These are phyloP conservation scores for Butyriboletus loyo DNA, from an alignment of 768 basidiomycete genomes.

Conservation along the genomic window DNA sequence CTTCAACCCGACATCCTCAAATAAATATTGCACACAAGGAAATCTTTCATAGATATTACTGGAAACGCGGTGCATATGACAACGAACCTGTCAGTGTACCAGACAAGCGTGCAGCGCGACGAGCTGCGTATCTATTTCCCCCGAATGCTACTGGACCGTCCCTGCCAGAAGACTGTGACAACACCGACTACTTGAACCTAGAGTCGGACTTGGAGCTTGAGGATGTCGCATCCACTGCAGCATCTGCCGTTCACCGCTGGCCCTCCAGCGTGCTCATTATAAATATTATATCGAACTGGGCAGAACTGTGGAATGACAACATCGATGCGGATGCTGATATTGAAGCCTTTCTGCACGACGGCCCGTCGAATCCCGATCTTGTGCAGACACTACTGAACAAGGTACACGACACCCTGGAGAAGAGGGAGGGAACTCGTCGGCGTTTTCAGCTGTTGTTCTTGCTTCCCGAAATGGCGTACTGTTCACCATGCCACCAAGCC, in stretches of 20 bases:
- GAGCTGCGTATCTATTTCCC: background rate
- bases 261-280: background rate
- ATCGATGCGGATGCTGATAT: background rate
- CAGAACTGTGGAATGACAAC: background rate
- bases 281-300: background rate
- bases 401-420: background rate
- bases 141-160: background rate
- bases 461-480: conserved; percentile 17
- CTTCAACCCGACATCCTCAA: background rate
- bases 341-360: background rate
- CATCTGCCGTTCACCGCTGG: conserved; percentile 3
- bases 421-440: background rate
- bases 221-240: background rate
- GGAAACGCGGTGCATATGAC: too few species aligned
- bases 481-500: conserved; percentile 1
- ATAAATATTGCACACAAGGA: background rate
- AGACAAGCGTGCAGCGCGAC: background rate
- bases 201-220: background rate
- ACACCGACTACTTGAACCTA: background rate
- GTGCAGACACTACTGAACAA: background rate
- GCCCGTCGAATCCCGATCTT: background rate
- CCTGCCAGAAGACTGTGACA: background rate
- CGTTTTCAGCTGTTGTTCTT: background rate
- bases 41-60: background rate
- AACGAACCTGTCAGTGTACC: too few species aligned